Evolutionary conservation across 305 asterid genomes (phyloP), one percentile per base, ranked within the genome.

Genomic region (Rubia balearica): DNA sequence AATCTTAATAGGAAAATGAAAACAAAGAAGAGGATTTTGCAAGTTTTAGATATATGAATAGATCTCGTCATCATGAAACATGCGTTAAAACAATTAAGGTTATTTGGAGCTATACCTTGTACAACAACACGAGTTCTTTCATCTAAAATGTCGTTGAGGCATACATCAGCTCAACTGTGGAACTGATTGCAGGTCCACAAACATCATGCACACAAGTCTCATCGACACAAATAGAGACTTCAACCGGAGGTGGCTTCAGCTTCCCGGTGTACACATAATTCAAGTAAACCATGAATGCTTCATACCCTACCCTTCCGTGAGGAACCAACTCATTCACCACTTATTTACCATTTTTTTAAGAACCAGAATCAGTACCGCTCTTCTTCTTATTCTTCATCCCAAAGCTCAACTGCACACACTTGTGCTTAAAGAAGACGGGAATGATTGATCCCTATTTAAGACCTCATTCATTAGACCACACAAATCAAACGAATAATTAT

Each of bases 141-240:
- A 92, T 86, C 83, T 87, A 89, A 78, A 92, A 92, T 17, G 77
- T 78, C 42, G 88, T 84, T 48, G 95, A 90, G 73, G 95, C 92
- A 75, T 90, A 88, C 91, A 92, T 90, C 85, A 92, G 88, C 55
- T 88, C 91, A 71, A 86, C 96, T 0, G 89, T 88, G 49, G 80
- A 92, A 67, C 63, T 78, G 65, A 92, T 88, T 24, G 96, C 91
- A 2, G 96, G 96, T 30, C 89, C 88, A 57, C 98, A 92, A 7
- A 93, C 94, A 62, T 85, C 91, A 51, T 92, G 96, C 45, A 77
- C 81, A 51, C 98, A 92, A 36, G 89, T 78, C 24, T 80, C 84
- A 67, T 92, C 96, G 17, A 92, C 89, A 72, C 98, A 92, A 19
- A 86, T 88, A 2, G 95, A 86, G 70, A 90, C 93, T 79, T 90